Conservation (phyloP, 345 rosid genomes). For the Murraya koenigii region DNA sequence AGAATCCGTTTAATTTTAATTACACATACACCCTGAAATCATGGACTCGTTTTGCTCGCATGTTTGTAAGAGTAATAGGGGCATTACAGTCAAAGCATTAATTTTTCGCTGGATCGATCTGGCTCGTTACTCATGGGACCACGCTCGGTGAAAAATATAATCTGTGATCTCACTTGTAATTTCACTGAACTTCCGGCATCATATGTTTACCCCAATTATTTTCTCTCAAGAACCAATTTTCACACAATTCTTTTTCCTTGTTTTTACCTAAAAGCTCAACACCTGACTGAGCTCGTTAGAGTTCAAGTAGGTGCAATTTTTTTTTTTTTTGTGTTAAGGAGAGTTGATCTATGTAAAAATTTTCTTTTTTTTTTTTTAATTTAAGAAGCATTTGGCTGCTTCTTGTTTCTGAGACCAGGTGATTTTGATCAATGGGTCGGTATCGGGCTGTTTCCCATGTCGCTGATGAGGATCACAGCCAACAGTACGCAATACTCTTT, state of each 20-base stretch:
- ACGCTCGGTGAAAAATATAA: no score
- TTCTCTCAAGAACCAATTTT: not conserved
- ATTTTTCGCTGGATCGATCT: no score
- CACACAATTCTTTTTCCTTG: no score
- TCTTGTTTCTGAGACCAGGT: slow-evolving; percentile 22
- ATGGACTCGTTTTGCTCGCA: no score
- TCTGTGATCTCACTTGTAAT: not conserved
- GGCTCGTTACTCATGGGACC: not conserved
- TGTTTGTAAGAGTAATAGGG: no score
- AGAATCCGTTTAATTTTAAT: no score
- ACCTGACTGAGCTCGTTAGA: not conserved
- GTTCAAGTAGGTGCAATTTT: not conserved
- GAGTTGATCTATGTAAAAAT: not conserved
- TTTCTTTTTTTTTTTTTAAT: not conserved
- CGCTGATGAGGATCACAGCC: slow-evolving; percentile 43
- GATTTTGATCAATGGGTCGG: slow-evolving; percentile 44
- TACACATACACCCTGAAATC: no score
- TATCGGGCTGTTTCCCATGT: slow-evolving; percentile 43
- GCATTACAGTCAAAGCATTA: no score
- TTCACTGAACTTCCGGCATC: not conserved
- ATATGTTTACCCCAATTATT: not conserved
- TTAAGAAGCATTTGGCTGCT: not conserved
- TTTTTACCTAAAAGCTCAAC: not conserved
- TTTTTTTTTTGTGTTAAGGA: not conserved
- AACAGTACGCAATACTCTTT: slow-evolving; percentile 32